Percentiles rank a stretch among this genome's conserved stretches.
phyloP scores from a whole-genome alignment of 257 asterid genomes.

The Solanum medicagineum region DNA sequence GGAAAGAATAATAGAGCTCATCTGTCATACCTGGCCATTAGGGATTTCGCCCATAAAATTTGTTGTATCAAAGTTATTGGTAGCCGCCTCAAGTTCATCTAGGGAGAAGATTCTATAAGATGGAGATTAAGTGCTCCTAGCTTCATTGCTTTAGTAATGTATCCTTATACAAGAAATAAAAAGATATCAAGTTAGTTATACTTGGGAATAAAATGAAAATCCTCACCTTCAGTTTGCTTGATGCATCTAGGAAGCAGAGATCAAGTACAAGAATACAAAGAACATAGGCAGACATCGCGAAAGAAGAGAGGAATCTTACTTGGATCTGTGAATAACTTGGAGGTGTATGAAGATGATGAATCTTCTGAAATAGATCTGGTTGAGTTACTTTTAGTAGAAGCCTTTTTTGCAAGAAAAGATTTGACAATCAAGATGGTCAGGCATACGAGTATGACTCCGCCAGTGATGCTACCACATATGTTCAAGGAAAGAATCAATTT shows the following conservation, averaged over 20 bases:
- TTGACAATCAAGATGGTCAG: conserved; percentile 21
- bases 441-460: conserved; percentile 30
- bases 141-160: conserved; percentile 69
- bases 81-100: conserved; percentile 75
- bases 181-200: neutral
- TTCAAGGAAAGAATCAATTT: conserved; percentile 32
- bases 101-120: conserved; percentile 54
- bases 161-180: conserved; percentile 26
- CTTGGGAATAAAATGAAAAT: neutral
- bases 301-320: conserved; percentile 30
- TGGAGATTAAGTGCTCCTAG: conserved; percentile 61
- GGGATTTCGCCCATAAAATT: conserved; percentile 53
- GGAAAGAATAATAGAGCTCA: neutral
- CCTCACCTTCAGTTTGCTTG: neutral
- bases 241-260: neutral
- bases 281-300: too few species aligned
- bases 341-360: conserved; percentile 43
- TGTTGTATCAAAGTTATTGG: conserved; percentile 55
- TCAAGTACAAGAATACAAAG: neutral
- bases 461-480: conserved; percentile 41
- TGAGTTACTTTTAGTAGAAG: conserved; percentile 4
- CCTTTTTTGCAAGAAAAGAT: conserved; percentile 29
- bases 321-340: conserved; percentile 69
- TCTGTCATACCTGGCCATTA: conserved; percentile 48
- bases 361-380: conserved; percentile 31